A percentile compares a stretch with the other conserved stretches of the same genome.
Evolutionary conservation across 2,329 filamentous ascomycete species (phyloP).

Genomic region (Claviceps digitariae): DNA sequence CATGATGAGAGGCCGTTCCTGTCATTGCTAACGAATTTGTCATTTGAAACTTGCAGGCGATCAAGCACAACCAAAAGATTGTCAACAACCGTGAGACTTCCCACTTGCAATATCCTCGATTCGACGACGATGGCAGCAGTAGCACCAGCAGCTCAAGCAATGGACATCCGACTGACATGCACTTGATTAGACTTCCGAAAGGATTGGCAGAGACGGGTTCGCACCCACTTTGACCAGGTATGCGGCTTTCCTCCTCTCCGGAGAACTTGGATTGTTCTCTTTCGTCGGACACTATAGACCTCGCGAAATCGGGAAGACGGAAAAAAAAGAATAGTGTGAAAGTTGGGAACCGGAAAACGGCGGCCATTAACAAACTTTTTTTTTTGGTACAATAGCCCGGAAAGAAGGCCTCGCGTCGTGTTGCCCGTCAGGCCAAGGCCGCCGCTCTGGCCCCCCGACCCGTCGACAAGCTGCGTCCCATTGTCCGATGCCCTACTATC

Average conservation of each 20-base stretch:
- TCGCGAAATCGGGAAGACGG: background rate
- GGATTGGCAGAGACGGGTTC: constrained; percentile 99
- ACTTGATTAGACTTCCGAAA: constrained; percentile 76
- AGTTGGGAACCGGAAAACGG: background rate
- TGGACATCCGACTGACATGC: constrained; percentile 23
- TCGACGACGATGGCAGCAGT: constrained; percentile 12
- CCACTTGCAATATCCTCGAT: constrained; percentile 5
- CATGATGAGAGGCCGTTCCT: constrained; percentile 8
- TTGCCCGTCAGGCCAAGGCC: constrained; percentile 88
- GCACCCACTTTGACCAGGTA: constrained; percentile 99
- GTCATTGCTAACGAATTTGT: constrained; percentile 20
- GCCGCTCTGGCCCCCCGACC: constrained; percentile 90
- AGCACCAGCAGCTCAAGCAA: background rate
- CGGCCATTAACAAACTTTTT: background rate
- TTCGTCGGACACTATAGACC: background rate
- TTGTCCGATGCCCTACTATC: constrained; percentile 95
- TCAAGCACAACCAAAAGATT: constrained; percentile 99
- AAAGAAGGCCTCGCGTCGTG: constrained; percentile 85
- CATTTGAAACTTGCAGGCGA: constrained; percentile 46
- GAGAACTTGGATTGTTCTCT: background rate
- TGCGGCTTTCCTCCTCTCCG: constrained; percentile 15
- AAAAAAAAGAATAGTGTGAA: background rate
- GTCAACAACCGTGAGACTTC: constrained; percentile 72
- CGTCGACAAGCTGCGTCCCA: constrained; percentile 89
- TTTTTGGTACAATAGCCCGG: constrained; percentile 51